These are phyloP conservation scores for Penicillium atrosanguineum DNA, from an alignment of 495 filamentous ascomycete species.

Conservation along the genomic window DNA sequence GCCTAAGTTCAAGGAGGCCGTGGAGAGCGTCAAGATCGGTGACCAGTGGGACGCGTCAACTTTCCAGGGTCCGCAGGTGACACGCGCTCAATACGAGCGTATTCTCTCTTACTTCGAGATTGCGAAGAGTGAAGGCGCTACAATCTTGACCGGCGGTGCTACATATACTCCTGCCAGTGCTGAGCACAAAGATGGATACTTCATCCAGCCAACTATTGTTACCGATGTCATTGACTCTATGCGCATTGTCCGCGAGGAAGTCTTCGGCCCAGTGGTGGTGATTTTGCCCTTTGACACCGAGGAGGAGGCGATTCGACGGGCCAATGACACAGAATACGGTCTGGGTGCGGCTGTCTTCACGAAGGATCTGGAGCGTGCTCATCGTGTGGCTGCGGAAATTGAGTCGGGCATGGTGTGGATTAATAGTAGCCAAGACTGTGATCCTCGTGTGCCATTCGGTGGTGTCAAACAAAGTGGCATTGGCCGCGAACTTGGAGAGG, in stretches of 20 bases:
- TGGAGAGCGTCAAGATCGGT: conserved; percentile 67
- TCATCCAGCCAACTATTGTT: conserved; percentile 71
- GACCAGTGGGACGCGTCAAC: conserved; percentile 76
- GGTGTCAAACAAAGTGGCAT: conserved; percentile 95
- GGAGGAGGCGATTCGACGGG: conserved; percentile 74
- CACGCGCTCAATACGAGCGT: conserved; percentile 77
- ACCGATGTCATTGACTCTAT: conserved; percentile 65
- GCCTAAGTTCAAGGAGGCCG: conserved; percentile 63
- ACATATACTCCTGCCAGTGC: conserved; percentile 56
- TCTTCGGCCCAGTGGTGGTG: conserved; percentile 88
- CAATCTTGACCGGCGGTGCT: conserved; percentile 68
- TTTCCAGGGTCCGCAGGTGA: conserved; percentile 89
- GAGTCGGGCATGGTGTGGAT: conserved; percentile 97
- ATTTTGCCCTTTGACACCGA: conserved; percentile 78
- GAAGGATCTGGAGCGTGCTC: conserved; percentile 70
- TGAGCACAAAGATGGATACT: conserved; percentile 54
- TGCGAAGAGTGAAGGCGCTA: conserved; percentile 81
- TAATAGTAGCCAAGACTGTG: conserved; percentile 75
- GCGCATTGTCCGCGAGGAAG: conserved; percentile 68
- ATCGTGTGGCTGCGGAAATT: conserved; percentile 77
- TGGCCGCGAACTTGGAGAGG: conserved; percentile 82
- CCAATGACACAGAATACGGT: conserved; percentile 86
- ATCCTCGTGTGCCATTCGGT: conserved; percentile 78
- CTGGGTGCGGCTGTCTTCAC: conserved; percentile 88
- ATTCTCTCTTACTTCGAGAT: conserved; percentile 76